A percentile compares a stretch with the other conserved stretches of the same genome.
These are phyloP conservation scores for Cryptococcus deneoformans DNA, from an alignment of 1,284 basidiomycete genomes.

Conservation along the genomic window DNA sequence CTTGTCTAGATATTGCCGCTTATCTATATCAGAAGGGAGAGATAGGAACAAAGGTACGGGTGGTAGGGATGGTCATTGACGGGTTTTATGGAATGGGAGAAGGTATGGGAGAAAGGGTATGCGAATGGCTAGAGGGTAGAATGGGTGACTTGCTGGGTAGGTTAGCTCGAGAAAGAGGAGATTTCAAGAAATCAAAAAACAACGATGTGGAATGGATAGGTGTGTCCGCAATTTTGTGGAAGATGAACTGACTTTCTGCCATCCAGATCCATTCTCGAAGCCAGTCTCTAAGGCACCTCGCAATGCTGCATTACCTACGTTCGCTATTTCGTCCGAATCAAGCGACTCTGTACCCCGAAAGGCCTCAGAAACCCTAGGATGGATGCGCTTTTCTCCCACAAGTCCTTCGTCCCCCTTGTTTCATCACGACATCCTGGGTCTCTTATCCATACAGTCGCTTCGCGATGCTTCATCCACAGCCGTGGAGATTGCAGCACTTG, in stretches of 20 bases:
- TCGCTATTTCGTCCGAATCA: conserved; percentile 18
- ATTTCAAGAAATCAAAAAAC: not conserved
- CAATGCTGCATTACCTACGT: conserved; percentile 12
- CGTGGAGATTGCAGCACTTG: conserved; percentile 22
- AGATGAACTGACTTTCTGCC: not conserved
- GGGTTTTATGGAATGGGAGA: conserved; percentile 36
- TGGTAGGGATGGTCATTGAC: conserved; percentile 37
- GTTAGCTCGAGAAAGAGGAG: conserved; percentile 19
- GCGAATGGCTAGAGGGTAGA: conserved; percentile 51
- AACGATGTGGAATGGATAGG: conserved; percentile 8
- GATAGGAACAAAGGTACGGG: conserved; percentile 40
- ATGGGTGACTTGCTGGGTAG: conserved; percentile 25
- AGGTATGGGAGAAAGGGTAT: conserved; percentile 50
- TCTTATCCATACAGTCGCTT: conserved; percentile 23
- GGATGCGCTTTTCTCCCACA: conserved; percentile 32
- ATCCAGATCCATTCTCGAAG: conserved; percentile 16
- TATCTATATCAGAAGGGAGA: conserved; percentile 49
- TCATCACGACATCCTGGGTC: conserved; percentile 19
- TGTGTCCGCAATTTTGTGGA: conserved; percentile 1
- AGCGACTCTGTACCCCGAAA: conserved; percentile 1
- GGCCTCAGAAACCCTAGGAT: conserved; percentile 15
- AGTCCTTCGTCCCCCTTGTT: conserved; percentile 15
- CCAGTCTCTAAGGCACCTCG: not conserved
- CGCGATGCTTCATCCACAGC: conserved; percentile 10
- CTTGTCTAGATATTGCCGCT: conserved; percentile 46